Percentiles rank a stretch among this genome's conserved stretches.
Conservation (phyloP, 768 basidiomycete species). For the Leccinellum rugosiceps region DNA sequence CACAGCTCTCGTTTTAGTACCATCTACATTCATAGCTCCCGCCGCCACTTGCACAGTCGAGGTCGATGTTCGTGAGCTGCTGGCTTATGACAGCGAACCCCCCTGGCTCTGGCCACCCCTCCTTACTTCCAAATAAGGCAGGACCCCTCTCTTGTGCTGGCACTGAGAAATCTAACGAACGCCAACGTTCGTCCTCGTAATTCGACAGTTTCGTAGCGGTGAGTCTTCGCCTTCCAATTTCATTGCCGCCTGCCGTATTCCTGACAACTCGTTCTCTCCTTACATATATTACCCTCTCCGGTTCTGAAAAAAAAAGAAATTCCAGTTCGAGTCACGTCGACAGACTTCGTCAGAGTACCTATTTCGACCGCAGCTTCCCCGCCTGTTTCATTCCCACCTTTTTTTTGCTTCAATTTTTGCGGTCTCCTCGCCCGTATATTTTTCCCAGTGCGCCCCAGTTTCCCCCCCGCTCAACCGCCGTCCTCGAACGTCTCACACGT, state of each 20-base stretch:
- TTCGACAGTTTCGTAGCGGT: constrained; percentile 16
- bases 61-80: neutral
- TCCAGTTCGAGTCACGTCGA: constrained; percentile 1
- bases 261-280: constrained; percentile 6
- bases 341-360: constrained; percentile 2
- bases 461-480: constrained; percentile 12
- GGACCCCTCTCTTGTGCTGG: constrained; percentile 4
- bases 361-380: neutral
- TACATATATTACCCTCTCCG: constrained; percentile 2
- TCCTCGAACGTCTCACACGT: neutral
- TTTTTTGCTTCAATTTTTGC: neutral
- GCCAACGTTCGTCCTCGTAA: constrained; percentile 27
- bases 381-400: neutral
- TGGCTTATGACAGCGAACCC: neutral
- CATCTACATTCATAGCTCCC: neutral
- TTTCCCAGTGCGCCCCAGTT: neutral
- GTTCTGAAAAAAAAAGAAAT: neutral
- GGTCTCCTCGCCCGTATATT: neutral
- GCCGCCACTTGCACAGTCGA: neutral
- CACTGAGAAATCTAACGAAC: constrained; percentile 3
- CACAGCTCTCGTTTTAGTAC: constrained; percentile 8
- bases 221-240: constrained; percentile 11
- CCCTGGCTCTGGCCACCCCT: constrained; percentile 1
- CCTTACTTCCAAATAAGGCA: neutral
- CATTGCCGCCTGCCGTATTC: constrained; percentile 18